Evolutionary conservation across 2,329 filamentous ascomycete genomes (phyloP), one percentile per base, ranked within the genome.

Genomic region (Hymenoscyphus linearis): DNA sequence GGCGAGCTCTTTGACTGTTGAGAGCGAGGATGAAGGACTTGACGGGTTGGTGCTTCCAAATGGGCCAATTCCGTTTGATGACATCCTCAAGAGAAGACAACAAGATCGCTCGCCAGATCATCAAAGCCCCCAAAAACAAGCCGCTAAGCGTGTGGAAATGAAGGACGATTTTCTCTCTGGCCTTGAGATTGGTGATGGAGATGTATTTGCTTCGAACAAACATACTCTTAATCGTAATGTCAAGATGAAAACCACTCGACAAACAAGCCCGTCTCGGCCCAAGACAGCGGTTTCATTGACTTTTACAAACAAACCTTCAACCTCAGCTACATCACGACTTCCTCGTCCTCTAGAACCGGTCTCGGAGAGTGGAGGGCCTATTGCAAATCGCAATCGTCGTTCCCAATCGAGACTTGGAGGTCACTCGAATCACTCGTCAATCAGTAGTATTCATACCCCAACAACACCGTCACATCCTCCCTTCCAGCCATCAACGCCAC

Each of bases 21-120:
- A 97, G 77, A 98, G 93, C 71, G 93, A 97, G 72, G 93, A 96
- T 67, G 93, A 98, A 74, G 89, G 90, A 6, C 83, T 98, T 63
- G 90, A 95, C 63, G 93, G 93, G n/a, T 81, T 99, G 14, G 80
- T 96, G 22, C 80, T 98, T 18, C 95, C 95, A 0, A 82, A 84
- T 59, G 93, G 92, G 0, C 91, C 91, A 22, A 80, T 99, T 58
- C 87, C 96, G 74, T 89, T 98, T 70, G 84, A 85, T 47, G 87
- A 91, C 66, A 86, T 91, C 58, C 78, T 98, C 50, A 87, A 88
- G 69, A 87, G 86, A 71, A 83, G 89, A 64, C 85, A 89, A 70
- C 83, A 80, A 64, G 84, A 82, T 68, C 79, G 77, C 18, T 86
- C 83, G 16, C 82, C 83, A 0, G 79, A 82, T 58, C 77, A 80